phyloP scores from a whole-genome alignment of 495 filamentous ascomycete species.

The Aspergillus olivimuriae region DNA sequence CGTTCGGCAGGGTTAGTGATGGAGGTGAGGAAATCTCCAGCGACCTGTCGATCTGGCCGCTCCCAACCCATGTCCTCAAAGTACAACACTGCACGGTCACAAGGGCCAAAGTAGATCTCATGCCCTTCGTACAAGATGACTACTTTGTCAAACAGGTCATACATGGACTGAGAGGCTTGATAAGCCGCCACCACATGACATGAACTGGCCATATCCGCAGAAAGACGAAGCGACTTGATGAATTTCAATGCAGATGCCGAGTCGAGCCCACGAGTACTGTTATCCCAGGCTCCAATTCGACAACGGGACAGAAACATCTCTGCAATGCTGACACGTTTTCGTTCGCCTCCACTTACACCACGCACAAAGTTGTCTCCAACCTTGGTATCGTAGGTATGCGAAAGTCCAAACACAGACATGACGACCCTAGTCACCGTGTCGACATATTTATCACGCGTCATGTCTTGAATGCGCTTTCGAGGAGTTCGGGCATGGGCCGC shows the following conservation, averaged over 20 bases:
- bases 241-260: conserved; percentile 70
- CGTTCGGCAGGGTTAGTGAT: conserved; percentile 61
- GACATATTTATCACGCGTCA: conserved; percentile 35
- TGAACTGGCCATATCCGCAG: conserved; percentile 65
- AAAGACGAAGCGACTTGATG: conserved; percentile 59
- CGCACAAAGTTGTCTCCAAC: conserved; percentile 43
- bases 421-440: conserved; percentile 47
- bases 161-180: conserved; percentile 80
- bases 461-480: conserved; percentile 29
- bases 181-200: conserved; percentile 78
- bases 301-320: conserved; percentile 56
- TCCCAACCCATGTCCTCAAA: conserved; percentile 51
- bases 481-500: conserved; percentile 47
- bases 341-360: conserved; percentile 77
- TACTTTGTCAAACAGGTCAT: conserved; percentile 56
- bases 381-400: conserved; percentile 45
- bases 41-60: conserved; percentile 52
- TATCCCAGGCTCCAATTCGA: conserved; percentile 74
- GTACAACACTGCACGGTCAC: conserved; percentile 48
- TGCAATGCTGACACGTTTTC: conserved; percentile 51
- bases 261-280: conserved; percentile 79
- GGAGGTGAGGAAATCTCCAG: conserved; percentile 64
- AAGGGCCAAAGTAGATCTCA: conserved; percentile 58
- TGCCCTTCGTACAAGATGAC: conserved; percentile 54
- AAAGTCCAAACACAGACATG: conserved; percentile 51